Percentiles rank a stretch among this genome's conserved stretches.
Conservation (phyloP, 768 basidiomycete species). For the Postia placenta region DNA sequence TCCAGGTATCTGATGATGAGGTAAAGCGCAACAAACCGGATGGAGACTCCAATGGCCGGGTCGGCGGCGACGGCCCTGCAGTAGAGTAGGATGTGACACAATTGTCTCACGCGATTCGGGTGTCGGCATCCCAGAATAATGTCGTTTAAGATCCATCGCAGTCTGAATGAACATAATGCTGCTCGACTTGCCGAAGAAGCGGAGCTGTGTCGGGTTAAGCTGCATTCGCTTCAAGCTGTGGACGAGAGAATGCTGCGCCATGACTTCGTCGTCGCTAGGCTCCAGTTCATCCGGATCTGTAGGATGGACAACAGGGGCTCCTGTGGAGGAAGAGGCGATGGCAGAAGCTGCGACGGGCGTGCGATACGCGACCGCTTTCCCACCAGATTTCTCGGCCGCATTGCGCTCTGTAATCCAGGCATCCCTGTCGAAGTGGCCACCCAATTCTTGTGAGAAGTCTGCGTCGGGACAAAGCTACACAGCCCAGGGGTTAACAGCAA, state of each 20-base stretch:
- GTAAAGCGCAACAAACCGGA: constrained; percentile 28
- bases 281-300: constrained; percentile 22
- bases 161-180: constrained; percentile 36
- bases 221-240: constrained; percentile 23
- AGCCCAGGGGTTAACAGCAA: not conserved
- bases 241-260: constrained; percentile 22
- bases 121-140: constrained; percentile 23
- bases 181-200: constrained; percentile 39
- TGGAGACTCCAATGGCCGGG: constrained; percentile 46
- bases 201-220: constrained; percentile 21
- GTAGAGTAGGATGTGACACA: constrained; percentile 6
- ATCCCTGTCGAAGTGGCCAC: constrained; percentile 36
- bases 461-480: constrained; percentile 61
- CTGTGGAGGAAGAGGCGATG: not conserved
- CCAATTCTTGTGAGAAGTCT: constrained; percentile 54
- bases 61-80: constrained; percentile 19
- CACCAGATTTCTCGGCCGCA: constrained; percentile 3
- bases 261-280: constrained; percentile 23
- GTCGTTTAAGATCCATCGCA: constrained; percentile 36
- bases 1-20: not conserved
- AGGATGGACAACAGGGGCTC: constrained; percentile 17
- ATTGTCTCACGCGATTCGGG: constrained; percentile 3
- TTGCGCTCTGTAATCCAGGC: constrained; percentile 23
- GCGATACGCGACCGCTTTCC: constrained; percentile 6
- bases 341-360: constrained; percentile 7